phyloP scores from a whole-genome alignment of 305 asterid species.

The Fraxinus paxiana region DNA sequence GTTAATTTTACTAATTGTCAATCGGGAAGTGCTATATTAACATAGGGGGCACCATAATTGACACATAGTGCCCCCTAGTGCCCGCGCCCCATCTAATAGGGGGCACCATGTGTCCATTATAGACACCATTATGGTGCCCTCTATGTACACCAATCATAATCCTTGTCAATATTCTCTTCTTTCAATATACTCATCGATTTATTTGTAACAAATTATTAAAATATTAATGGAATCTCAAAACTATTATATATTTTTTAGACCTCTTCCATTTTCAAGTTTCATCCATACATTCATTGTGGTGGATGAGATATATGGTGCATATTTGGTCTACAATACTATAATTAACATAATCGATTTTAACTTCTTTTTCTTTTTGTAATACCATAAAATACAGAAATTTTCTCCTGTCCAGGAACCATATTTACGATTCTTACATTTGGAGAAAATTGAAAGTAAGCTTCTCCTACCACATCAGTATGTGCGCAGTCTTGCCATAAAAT shows the following conservation, averaged over 20 bases:
- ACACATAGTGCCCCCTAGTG: too few species aligned
- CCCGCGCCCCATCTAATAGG: too few species aligned
- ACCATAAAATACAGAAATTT: not conserved
- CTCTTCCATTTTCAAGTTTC: not conserved
- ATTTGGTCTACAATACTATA: not conserved
- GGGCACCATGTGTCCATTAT: too few species aligned
- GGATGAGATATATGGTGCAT: not conserved
- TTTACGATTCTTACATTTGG: not conserved
- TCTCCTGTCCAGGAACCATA: not conserved
- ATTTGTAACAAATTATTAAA: not conserved
- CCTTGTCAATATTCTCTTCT: not conserved
- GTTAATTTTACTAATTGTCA: not conserved
- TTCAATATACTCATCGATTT: not conserved
- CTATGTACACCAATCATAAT: too few species aligned
- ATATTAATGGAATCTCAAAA: not conserved
- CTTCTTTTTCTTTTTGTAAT: not conserved
- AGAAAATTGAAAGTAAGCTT: not conserved
- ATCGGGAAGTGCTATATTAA: too few species aligned
- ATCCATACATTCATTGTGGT: not conserved
- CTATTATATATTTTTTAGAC: not conserved
- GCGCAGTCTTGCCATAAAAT: not conserved
- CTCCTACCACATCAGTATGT: not conserved
- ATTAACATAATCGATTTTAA: not conserved
- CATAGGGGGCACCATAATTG: too few species aligned
- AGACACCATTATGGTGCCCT: too few species aligned